phyloP scores from a whole-genome alignment of 306 rosid genomes.

The Bauhinia variegata region DNA sequence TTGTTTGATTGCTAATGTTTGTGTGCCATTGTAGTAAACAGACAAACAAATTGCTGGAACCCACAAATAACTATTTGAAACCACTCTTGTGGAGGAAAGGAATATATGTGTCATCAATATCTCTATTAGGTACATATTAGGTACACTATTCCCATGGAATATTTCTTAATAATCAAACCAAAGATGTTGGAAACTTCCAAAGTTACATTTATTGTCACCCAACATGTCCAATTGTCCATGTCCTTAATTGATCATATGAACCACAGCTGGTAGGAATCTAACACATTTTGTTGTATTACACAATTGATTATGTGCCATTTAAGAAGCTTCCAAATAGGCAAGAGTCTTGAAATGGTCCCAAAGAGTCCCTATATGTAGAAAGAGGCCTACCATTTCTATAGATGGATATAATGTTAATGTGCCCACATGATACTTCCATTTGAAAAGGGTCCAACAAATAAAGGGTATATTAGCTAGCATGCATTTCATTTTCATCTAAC shows the following conservation, averaged over 20 bases:
- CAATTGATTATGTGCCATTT: conserved; percentile 13
- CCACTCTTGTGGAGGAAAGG: background rate
- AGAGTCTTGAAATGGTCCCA: background rate
- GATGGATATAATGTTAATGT: background rate
- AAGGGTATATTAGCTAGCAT: too few species aligned
- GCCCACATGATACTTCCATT: background rate
- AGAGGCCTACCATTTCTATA: background rate
- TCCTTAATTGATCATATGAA: too few species aligned
- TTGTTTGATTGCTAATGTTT: too few species aligned
- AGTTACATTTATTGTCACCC: background rate
- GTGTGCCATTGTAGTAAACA: too few species aligned
- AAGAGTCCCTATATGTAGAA: background rate
- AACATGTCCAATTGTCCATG: too few species aligned
- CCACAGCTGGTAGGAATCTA: background rate
- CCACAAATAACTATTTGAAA: background rate
- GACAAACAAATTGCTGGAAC: conserved; percentile 1
- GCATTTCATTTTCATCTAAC: too few species aligned
- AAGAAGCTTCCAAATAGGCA: background rate
- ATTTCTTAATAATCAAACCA: background rate
- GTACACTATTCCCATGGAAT: conserved; percentile 1
- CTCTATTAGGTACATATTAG: background rate
- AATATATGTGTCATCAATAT: background rate
- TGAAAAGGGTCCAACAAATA: background rate
- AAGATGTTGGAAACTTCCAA: background rate
- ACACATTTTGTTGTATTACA: background rate